phyloP scores from a whole-genome alignment of 192 early-diverging fungal species.

The Umbelopsis isabellina region DNA sequence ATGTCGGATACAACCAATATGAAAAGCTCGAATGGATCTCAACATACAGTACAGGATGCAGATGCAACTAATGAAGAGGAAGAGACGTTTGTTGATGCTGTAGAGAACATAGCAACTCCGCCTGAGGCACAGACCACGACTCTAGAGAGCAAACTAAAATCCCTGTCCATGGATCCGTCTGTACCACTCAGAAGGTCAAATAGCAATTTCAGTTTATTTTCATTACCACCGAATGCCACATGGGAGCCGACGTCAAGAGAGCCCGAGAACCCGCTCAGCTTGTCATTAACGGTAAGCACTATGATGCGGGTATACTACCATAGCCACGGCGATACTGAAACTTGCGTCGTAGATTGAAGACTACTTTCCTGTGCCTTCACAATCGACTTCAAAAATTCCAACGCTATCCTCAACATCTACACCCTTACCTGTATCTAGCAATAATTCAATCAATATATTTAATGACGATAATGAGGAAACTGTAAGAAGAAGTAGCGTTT shows the following conservation, averaged over 20 bases:
- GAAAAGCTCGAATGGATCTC: too few species aligned
- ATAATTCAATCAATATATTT: constrained; percentile 35
- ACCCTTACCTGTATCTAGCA: constrained; percentile 20
- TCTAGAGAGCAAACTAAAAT: background rate
- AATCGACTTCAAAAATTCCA: background rate
- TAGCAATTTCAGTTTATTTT: constrained; percentile 28
- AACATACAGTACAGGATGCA: background rate
- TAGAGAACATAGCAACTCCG: constrained; percentile 5
- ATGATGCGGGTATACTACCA: too few species aligned
- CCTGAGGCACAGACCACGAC: constrained; percentile 3
- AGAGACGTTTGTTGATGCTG: constrained; percentile 7
- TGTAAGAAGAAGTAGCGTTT: constrained; percentile 6
- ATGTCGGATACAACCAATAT: background rate
- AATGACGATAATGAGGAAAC: constrained; percentile 27
- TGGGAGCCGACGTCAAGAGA: background rate
- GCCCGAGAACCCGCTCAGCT: background rate
- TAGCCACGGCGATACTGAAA: too few species aligned
- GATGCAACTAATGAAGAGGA: background rate
- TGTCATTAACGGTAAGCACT: background rate
- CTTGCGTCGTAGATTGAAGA: background rate
- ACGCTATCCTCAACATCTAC: constrained; percentile 13
- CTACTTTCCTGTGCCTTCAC: constrained; percentile 8
- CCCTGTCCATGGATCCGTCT: background rate
- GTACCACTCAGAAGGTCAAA: constrained; percentile 18
- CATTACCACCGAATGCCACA: constrained; percentile 16